phyloP scores from a whole-genome alignment of 2,329 filamentous ascomycete species.

The Diplodia seriata region DNA sequence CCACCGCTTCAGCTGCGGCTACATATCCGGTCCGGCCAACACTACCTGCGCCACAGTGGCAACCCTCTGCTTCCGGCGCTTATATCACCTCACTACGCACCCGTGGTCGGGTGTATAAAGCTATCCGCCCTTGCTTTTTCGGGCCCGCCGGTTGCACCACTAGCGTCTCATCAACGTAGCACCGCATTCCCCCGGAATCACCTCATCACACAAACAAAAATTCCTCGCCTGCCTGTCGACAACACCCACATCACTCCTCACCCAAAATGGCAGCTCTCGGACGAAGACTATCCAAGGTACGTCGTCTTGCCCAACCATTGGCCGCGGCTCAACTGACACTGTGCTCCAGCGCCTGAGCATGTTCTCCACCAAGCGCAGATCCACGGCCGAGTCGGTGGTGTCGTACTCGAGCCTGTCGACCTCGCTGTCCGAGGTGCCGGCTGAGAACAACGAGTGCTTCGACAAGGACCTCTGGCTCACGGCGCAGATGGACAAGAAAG shows the following conservation, averaged over 20 bases:
- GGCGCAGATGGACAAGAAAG: constrained; percentile 16
- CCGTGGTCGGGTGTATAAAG: constrained; percentile 1
- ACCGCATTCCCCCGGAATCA: constrained; percentile 4
- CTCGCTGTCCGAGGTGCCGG: constrained; percentile 15
- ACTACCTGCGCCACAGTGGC: constrained; percentile 16
- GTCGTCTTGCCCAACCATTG: too few species aligned
- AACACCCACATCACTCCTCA: not conserved
- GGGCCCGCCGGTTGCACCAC: not conserved
- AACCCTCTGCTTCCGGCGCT: constrained; percentile 22
- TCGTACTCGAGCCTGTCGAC: constrained; percentile 25
- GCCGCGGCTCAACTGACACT: not conserved
- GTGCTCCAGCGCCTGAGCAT: constrained; percentile 4
- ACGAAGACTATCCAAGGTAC: constrained; percentile 20
- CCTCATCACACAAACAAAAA: not conserved
- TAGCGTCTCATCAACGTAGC: constrained; percentile 24
- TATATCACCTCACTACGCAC: not conserved
- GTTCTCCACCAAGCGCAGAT: constrained; percentile 16
- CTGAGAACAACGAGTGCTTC: constrained; percentile 19
- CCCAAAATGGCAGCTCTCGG: constrained; percentile 10
- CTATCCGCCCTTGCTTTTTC: constrained; percentile 5
- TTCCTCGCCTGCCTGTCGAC: not conserved
- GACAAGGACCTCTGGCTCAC: constrained; percentile 27
- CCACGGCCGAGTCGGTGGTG: constrained; percentile 14
- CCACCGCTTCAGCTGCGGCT: not conserved
- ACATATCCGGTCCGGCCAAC: not conserved